Base-by-base conservation (phyloP, 192 early-diverging fungal species). In the Kappamyces sp. region DNA sequence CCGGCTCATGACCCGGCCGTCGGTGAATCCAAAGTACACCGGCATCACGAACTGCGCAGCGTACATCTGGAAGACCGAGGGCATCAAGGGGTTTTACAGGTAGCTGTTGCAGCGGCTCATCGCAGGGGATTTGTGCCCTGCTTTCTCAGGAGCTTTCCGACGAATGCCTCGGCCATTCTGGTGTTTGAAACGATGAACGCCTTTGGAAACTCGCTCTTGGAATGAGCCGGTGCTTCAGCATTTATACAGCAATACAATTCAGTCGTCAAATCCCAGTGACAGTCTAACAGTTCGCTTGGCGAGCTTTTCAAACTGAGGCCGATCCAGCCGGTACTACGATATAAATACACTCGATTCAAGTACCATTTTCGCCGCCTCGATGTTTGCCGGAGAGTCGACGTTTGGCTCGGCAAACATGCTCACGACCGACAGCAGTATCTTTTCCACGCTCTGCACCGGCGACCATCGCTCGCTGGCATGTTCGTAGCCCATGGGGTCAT, bases 351-450 rank as follows among this genome's bases (percentile, higher is more conserved):
- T 23, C 23, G 23, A 23, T 23, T 79, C 74, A 41, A 94, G 73
- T 88, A 90, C 97, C 80, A 99, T 88, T 80, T 97, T 97, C 70
- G 91, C 90, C 40, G 94, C 94, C 75, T 99, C 96, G 49, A 99
- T 88, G 58, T 94, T 94, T n/a, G 96, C 96, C 23, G 90, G 89
- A 78, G 90, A 93, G 66, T 99, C 96, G 68, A 94, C 93, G 63
- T 99, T 99, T 8, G 96, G 96, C 71, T 99, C 96, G 5, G 94
- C 90, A 53, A 97, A 71, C 94, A 97, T 97, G 70, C 87, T 90
- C 4, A 97, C 82, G 1, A 99, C 96, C 1, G 86, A 89, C 44
- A 99, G 66, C 57, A 99, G 65, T 53, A 99, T 97, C 77, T 99
- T 99, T 63, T 99, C 96, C 2, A 99, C 92, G 70, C 88, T 90